Evolutionary conservation across 805 yeast species (phyloP).

Genomic region (Yarrowia hollandica): DNA sequence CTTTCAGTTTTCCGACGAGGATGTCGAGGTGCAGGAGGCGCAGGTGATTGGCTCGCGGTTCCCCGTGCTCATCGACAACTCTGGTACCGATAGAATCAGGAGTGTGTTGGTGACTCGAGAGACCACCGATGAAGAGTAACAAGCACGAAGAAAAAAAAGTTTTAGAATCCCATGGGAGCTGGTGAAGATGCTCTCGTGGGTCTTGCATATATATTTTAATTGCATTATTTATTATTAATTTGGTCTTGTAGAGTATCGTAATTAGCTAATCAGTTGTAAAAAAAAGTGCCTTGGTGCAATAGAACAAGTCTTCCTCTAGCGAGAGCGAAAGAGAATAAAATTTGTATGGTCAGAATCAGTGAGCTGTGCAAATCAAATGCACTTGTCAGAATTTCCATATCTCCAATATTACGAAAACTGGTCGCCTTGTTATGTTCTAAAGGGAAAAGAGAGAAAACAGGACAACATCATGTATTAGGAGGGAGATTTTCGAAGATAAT

Average conservation of each 20-base stretch:
- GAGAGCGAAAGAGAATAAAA: no score
- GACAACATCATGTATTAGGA: no score
- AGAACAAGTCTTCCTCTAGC: no score
- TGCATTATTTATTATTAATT: background rate
- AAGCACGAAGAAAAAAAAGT: background rate
- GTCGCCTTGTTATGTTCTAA: no score
- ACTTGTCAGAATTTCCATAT: no score
- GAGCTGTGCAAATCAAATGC: no score
- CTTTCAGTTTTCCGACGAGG: constrained; percentile 22
- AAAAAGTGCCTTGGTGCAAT: background rate
- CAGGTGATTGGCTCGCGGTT: constrained; percentile 3
- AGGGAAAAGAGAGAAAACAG: no score
- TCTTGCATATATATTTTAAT: background rate
- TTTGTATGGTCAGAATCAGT: no score
- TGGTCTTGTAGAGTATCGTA: no score
- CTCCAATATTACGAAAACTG: no score
- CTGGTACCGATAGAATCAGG: constrained; percentile 4
- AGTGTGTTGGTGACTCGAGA: constrained; percentile 3
- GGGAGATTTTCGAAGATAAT: no score
- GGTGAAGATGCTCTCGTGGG: background rate
- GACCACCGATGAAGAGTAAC: background rate
- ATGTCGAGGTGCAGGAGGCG: constrained; percentile 12
- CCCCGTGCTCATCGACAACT: constrained; percentile 16
- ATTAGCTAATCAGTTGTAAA: background rate
- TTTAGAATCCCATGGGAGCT: no score